Evolutionary conservation across 345 rosid species (phyloP).

Genomic region (Nephelium lappaceum): DNA sequence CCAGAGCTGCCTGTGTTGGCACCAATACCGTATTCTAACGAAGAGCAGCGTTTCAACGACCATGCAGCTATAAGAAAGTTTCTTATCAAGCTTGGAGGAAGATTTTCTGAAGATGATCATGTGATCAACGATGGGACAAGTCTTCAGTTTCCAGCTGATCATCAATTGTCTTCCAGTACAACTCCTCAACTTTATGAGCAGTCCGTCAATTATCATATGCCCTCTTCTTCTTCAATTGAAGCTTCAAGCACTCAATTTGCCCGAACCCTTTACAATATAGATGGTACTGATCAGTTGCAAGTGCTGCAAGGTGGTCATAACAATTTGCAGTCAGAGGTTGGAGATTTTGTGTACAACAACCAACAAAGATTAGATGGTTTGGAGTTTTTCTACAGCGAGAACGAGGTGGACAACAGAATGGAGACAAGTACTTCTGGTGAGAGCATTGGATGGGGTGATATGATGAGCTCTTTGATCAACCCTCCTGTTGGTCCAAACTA

Average conservation of each 20-base stretch:
- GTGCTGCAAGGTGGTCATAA: conserved; percentile 38
- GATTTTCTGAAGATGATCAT: conserved; percentile 37
- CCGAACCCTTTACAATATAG: conserved; percentile 20
- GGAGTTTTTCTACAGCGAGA: conserved; percentile 47
- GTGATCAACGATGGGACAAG: conserved; percentile 9
- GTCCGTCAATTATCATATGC: not conserved
- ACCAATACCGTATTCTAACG: conserved; percentile 37
- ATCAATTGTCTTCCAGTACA: not conserved
- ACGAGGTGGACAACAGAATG: conserved; percentile 16
- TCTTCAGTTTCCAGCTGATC: conserved; percentile 25
- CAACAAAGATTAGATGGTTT: conserved; percentile 43
- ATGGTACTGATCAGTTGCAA: conserved; percentile 22
- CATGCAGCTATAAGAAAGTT: conserved; percentile 53
- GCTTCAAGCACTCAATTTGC: conserved; percentile 24
- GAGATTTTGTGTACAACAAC: conserved; percentile 30
- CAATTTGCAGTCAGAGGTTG: conserved; percentile 30
- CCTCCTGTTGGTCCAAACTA: conserved; percentile 31
- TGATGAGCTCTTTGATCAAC: conserved; percentile 27
- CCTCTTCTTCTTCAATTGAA: conserved; percentile 33
- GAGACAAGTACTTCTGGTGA: conserved; percentile 18
- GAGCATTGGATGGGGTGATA: conserved; percentile 32
- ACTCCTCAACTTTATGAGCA: conserved; percentile 33
- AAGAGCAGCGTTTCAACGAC: conserved; percentile 39
- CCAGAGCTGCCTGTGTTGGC: conserved; percentile 46
- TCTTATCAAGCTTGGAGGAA: conserved; percentile 67